Evolutionary conservation across 1,284 basidiomycete genomes (phyloP), one percentile per base, ranked within the genome.

Genomic region (Agroathelia rolfsii): DNA sequence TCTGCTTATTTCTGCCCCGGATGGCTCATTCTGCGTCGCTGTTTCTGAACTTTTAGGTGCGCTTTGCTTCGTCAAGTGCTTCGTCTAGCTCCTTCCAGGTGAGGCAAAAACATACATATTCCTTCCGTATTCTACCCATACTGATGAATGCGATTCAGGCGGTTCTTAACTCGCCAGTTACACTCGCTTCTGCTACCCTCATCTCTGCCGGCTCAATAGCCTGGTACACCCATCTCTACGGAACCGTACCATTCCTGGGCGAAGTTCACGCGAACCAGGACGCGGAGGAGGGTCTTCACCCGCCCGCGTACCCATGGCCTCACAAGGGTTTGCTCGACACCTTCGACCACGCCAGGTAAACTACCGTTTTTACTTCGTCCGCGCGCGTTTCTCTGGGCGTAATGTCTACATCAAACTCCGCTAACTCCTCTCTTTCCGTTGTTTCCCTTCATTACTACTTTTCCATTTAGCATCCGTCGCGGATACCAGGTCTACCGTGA

Each of bases 401-500:
- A 34, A n/a, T n/a, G n/a, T n/a, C n/a, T n/a, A n/a, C n/a, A n/a
- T n/a, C n/a, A n/a, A n/a, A n/a, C n/a, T n/a, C n/a, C n/a, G n/a
- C 34, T 35, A 14, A 34, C 24, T 38, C 34, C 33, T 24, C 12
- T n/a, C 21, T n/a, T n/a, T n/a, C n/a, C n/a, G n/a, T n/a, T n/a
- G n/a, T n/a, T n/a, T n/a, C n/a, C n/a, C n/a, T n/a, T n/a, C n/a
- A 18, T 26, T 25, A 37, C 42, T 32, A 20, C 29, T 29, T 31
- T 34, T 25, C 36, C 35, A 26, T 42, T 18, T 35, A 93, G 89
- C 55, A 97, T 99, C 55, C 89, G 95, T 52, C 81, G 95, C 55
- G 95, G 95, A 18, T 98, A 95, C 71, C 85, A 90, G 61, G 95
- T 99, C 32, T 99, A 99, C 72, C 88, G 92, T 41, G 94, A 98